Evolutionary conservation across 1,139 yeast species (phyloP).

Genomic region (Chernovozyma aurita): DNA sequence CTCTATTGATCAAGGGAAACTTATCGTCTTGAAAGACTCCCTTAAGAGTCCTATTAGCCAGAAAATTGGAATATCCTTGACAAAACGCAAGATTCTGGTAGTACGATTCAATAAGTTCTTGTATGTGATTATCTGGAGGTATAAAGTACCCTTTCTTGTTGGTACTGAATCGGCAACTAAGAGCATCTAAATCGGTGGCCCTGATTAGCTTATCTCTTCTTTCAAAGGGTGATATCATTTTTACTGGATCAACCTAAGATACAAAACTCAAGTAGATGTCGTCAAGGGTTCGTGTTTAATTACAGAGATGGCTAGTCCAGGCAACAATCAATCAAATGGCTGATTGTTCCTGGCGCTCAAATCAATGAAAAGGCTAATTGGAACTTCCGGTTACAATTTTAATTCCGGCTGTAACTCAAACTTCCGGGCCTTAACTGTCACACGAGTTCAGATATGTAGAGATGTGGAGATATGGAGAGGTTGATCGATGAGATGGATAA

Average conservation of each 20-base stretch:
- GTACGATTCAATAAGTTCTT: conserved; percentile 39
- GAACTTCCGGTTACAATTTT: too few relatives aligned
- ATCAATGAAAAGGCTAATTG: too few relatives aligned
- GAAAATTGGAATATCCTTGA: conserved; percentile 35
- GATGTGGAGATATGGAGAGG: too few relatives aligned
- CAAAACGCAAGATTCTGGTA: conserved; percentile 31
- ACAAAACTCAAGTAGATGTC: not conserved
- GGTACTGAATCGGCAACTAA: conserved; percentile 68
- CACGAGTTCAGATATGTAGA: too few relatives aligned
- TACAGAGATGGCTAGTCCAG: too few relatives aligned
- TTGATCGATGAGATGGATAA: too few relatives aligned
- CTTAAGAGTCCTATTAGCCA: conserved; percentile 39
- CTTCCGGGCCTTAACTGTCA: too few relatives aligned
- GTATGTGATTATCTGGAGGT: conserved; percentile 46
- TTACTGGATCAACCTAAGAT: too few relatives aligned
- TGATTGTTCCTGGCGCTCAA: too few relatives aligned
- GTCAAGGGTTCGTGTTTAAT: not conserved
- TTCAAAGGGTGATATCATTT: conserved; percentile 35
- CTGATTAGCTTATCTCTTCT: conserved; percentile 50
- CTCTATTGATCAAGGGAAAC: conserved; percentile 76
- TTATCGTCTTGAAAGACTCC: conserved; percentile 43
- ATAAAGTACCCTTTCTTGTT: conserved; percentile 46
- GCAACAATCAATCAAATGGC: too few relatives aligned
- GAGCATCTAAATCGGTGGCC: conserved; percentile 82
- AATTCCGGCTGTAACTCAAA: too few relatives aligned